Base-by-base conservation (phyloP, 495 filamentous ascomycete genomes). In the Neurospora sp. region DNA sequence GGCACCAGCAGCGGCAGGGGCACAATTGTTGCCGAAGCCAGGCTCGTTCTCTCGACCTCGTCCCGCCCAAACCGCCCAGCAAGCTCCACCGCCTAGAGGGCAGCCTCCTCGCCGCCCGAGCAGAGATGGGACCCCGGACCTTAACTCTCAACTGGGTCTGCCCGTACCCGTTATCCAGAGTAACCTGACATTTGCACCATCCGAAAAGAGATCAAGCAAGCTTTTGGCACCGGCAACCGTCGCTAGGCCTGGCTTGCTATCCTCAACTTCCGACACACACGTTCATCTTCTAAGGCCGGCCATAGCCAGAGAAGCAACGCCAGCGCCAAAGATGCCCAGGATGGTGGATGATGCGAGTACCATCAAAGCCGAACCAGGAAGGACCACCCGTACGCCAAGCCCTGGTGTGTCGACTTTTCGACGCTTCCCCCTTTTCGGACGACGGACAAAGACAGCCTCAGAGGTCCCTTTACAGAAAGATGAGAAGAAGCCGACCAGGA, bases 351-450 rank as follows among this genome's bases (percentile, higher is more conserved):
- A 18, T n/a, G 71, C 59, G 71, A 77, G 37, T 16, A 69, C 72
- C 20, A 74, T 72, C 68, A 83, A 82, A 65, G 71, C 73, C 61
- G 83, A 84, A 16, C 70, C 81, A 38, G 73, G 75, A 22, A 81
- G 80, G 70, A 48, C 73, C 9, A 73, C 76, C 7, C 82, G 83
- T 3, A 85, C 86, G 41, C 86, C 86, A 10, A 87, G 85, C 76
- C 86, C 87, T 12, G 81, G 79, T 39, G 76, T 84, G 20, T 79
- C 82, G 68, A 76, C 76, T 18, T 84, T 82, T 72, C 79, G 79
- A 74, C 86, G 91, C 27, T 96, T 97, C 78, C 91, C 92, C 16
- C 83, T 97, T 20, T 97, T 97, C 75, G 82, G 88, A 18, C 88
- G 91, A 74, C 91, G 89, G 73, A 88, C 91, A 0, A 96, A 92